Conservation (phyloP, 768 basidiomycete genomes). For the Pulveroboletus frians region DNA sequence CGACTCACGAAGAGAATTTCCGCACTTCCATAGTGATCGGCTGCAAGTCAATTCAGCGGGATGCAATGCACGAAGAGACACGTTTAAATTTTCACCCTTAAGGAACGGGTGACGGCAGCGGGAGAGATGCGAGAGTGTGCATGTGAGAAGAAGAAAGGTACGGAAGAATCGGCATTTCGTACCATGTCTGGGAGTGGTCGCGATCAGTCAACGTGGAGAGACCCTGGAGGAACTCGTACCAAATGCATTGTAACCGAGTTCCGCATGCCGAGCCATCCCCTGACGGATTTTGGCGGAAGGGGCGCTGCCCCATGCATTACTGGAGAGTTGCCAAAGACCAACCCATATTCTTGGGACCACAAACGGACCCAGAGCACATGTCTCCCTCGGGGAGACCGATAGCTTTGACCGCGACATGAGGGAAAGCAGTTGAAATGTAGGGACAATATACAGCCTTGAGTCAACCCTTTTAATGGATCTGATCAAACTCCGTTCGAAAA, state of each 20-base stretch:
- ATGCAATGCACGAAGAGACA: not conserved
- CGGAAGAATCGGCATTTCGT: conserved; percentile 20
- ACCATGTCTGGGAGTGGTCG: conserved; percentile 48
- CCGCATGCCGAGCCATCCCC: conserved; percentile 61
- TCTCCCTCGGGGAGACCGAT: conserved; percentile 32
- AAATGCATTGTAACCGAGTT: conserved; percentile 47
- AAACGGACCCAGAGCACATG: conserved; percentile 53
- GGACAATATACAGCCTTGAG: conserved; percentile 3
- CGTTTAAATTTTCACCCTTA: conserved; percentile 23
- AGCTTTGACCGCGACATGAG: conserved; percentile 20
- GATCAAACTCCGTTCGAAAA: conserved; percentile 33
- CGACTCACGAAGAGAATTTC: conserved; percentile 71
- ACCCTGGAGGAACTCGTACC: conserved; percentile 27
- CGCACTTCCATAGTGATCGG: conserved; percentile 83
- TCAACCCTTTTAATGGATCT: conserved; percentile 18
- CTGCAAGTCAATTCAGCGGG: conserved; percentile 34
- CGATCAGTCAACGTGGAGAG: conserved; percentile 12
- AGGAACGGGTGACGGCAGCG: conserved; percentile 4
- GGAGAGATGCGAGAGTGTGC: not conserved
- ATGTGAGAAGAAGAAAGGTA: conserved; percentile 15
- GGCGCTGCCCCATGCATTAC: conserved; percentile 80
- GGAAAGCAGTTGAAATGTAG: conserved; percentile 6
- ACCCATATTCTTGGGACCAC: conserved; percentile 63
- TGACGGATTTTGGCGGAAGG: conserved; percentile 58
- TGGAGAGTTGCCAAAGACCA: conserved; percentile 83